Conservation (phyloP, 371 early-diverging fungal species). For the Parasitella parasitica region DNA sequence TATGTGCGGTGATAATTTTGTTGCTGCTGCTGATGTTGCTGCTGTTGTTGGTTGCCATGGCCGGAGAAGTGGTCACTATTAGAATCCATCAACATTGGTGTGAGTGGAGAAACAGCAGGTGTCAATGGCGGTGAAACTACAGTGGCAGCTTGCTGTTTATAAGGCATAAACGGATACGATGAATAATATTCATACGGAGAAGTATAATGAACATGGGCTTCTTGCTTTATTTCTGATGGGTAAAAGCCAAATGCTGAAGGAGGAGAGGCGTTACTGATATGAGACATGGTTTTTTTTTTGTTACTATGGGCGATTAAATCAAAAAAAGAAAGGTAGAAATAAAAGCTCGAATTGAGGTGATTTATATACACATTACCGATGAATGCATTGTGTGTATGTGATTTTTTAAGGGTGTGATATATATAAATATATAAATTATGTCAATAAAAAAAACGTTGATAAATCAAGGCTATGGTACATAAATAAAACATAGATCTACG, state of each 20-base stretch:
- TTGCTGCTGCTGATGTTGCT: neutral
- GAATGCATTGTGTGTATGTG: neutral
- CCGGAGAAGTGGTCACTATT: neutral
- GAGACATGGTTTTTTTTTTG: neutral
- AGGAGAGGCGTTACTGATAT: neutral
- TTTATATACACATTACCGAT: neutral
- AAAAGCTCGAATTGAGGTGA: neutral
- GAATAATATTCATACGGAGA: neutral
- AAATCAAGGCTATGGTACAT: neutral
- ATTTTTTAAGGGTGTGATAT: neutral
- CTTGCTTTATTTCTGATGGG: neutral
- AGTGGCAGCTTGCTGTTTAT: neutral
- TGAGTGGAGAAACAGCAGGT: constrained; percentile 22
- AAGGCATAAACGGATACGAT: neutral
- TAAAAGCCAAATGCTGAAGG: neutral
- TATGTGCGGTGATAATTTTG: neutral
- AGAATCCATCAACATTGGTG: constrained; percentile 17
- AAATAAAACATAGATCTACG: constrained; percentile 5
- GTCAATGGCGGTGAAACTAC: constrained; percentile 28
- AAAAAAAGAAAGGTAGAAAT: neutral
- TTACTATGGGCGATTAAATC: neutral
- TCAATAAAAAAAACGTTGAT: neutral
- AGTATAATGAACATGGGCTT: neutral
- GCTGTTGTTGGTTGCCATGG: neutral
- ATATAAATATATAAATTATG: neutral